Evolutionary conservation across 768 basidiomycete species (phyloP).

Genomic region (Agaricus sinodeliciosus): DNA sequence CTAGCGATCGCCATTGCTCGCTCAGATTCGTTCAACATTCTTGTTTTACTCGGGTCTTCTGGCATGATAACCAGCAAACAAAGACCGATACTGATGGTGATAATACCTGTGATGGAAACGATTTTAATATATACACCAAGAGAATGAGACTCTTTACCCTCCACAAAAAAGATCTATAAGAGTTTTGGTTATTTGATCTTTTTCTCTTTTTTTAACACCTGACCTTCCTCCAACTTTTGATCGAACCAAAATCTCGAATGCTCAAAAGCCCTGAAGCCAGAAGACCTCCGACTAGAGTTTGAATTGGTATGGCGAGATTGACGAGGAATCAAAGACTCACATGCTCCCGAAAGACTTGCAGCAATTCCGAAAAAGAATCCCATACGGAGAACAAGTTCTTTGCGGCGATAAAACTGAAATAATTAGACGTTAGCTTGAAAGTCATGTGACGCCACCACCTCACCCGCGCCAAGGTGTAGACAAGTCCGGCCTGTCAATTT

Average conservation of each 20-base stretch:
- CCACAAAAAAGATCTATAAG: slow-evolving; percentile 32
- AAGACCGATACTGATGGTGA: slow-evolving; percentile 22
- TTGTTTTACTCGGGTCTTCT: slow-evolving; percentile 20
- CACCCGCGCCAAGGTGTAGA: slow-evolving; percentile 32
- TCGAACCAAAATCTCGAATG: slow-evolving; percentile 21
- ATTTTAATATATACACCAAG: background rate
- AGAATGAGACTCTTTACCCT: slow-evolving; percentile 20
- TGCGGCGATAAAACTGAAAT: slow-evolving; percentile 27
- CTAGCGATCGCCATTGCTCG: slow-evolving; percentile 21
- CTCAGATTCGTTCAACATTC: slow-evolving; percentile 22
- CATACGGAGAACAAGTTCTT: slow-evolving; percentile 28
- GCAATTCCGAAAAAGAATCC: slow-evolving; percentile 29
- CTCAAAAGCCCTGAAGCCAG: slow-evolving; percentile 29
- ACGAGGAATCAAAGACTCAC: slow-evolving; percentile 15
- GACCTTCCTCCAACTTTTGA: slow-evolving; percentile 28
- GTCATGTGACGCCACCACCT: slow-evolving; percentile 5
- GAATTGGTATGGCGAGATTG: background rate
- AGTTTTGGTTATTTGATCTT: background rate
- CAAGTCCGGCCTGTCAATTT: slow-evolving; percentile 31
- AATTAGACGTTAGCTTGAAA: background rate
- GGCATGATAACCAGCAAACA: slow-evolving; percentile 21
- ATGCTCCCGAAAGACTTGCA: slow-evolving; percentile 28
- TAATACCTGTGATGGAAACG: slow-evolving; percentile 16
- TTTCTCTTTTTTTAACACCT: background rate
- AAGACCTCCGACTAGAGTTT: slow-evolving; percentile 26